Conservation (phyloP, 345 rosid genomes). For the Hibiscus trionum region DNA sequence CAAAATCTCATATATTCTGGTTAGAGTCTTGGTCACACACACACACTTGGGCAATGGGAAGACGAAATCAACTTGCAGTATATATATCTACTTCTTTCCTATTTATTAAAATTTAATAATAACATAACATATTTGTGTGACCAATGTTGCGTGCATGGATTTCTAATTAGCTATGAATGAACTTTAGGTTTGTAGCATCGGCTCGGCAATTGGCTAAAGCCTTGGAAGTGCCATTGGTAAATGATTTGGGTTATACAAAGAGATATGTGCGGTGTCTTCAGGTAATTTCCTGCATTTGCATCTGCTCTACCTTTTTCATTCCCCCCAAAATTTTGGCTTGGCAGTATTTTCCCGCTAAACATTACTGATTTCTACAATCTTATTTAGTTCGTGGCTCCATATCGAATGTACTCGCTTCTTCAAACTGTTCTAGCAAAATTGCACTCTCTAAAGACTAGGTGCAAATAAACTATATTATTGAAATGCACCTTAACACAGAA, state of each 20-base stretch:
- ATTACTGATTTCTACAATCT: background rate
- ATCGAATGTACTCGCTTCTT: background rate
- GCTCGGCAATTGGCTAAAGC: constrained; percentile 98
- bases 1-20: background rate
- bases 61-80: background rate
- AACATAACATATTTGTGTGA: background rate
- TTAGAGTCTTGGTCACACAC: background rate
- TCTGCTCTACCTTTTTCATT: background rate
- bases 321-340: background rate
- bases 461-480: background rate
- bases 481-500: background rate
- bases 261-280: constrained; percentile 98
- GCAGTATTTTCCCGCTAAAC: background rate
- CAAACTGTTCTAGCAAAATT: background rate
- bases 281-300: constrained; percentile 34
- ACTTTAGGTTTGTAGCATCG: constrained; percentile 80
- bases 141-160: background rate
- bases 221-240: constrained; percentile 92
- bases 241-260: constrained; percentile 97
- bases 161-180: constrained; percentile 15
- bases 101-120: background rate
- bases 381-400: background rate
- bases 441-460: background rate
- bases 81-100: background rate
- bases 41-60: background rate